Evolutionary conservation across 2,329 filamentous ascomycete genomes (phyloP), one percentile per base, ranked within the genome.

Genomic region (Fusarium subtropicale): DNA sequence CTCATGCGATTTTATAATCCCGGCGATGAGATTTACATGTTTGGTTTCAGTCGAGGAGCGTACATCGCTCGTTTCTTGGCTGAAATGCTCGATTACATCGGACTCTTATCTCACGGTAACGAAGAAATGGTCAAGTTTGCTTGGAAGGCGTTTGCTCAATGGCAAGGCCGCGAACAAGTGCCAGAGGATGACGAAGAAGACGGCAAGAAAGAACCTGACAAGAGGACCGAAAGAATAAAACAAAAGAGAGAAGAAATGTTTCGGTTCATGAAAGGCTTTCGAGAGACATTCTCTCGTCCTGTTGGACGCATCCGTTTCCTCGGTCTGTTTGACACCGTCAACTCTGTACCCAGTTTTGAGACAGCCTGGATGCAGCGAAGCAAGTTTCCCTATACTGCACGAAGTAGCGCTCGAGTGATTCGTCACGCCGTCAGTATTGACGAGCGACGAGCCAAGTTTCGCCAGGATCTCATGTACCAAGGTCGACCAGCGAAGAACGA

Each of bases 71-170:
- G 91, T 4, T 93, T 93, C 73, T 80, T 93, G 1, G 92, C 92
- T 1, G 92, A 96, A 75, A 95, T 95, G 92, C 84, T 96, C 9
- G 92, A 96, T 74, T 90, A 92, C 71, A 89, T 96, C 56, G 93
- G 93, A 2, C 83, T 97, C 0, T 83, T 97, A 16, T 91, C 90
- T 15, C 90, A 92, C 53, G 92, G 93, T 13, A 97, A 97, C 72
- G 92, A 97, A 75, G 93, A 96, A 71, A 91, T 96, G 89, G 89
- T 93, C 53, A 84, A 86, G 6, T 97, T 97, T 76, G 92, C 92
- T 1, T 96, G 92, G 92, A 94, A 92, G 76, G 90, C 91, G 0
- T 94, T 93, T 73, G 86, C 90, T 10, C 88, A 90, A 75, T 93
- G 90, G 90, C 90, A 92, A 74, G 85, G 84, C 44, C 86, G 90